Conservation (phyloP, 2,329 filamentous ascomycete species). For the Neopestalotiopsis clavispora region DNA sequence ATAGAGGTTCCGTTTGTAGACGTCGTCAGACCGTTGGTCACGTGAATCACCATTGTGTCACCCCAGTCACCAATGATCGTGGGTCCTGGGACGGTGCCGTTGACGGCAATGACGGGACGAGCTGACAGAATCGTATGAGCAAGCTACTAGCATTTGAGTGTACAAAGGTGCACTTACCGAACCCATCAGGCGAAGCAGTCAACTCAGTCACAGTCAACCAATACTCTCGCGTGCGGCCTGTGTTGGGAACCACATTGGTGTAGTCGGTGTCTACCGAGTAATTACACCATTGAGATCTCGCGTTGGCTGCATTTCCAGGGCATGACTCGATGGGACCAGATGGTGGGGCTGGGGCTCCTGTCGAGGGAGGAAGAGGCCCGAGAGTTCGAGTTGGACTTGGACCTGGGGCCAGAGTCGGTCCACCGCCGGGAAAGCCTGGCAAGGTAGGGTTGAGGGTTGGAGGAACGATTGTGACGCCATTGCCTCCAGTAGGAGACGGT, state of each 20-base stretch:
- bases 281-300: slow-evolving; percentile 42
- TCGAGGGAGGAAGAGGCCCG: slow-evolving; percentile 3
- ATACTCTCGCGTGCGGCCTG: slow-evolving; percentile 47
- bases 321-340: background rate
- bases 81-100: slow-evolving; percentile 36
- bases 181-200: slow-evolving; percentile 44
- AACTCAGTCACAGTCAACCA: slow-evolving; percentile 38
- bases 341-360: background rate
- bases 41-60: slow-evolving; percentile 43
- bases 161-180: slow-evolving; percentile 21
- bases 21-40: slow-evolving; percentile 52
- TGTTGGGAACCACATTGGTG: slow-evolving; percentile 38
- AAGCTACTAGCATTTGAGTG: background rate
- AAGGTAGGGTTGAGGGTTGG: slow-evolving; percentile 5
- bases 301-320: slow-evolving; percentile 32
- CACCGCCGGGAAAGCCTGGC: background rate
- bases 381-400: slow-evolving; percentile 6
- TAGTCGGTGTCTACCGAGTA: slow-evolving; percentile 46
- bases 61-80: slow-evolving; percentile 54
- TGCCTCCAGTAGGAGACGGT: background rate
- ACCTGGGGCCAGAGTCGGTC: background rate
- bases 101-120: slow-evolving; percentile 41
- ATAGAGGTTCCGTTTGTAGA: slow-evolving; percentile 62
- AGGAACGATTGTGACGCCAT: background rate
- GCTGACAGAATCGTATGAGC: background rate